Evolutionary conservation across 192 early-diverging fungal species (phyloP).

Genomic region (Coemansia guatemalensis): DNA sequence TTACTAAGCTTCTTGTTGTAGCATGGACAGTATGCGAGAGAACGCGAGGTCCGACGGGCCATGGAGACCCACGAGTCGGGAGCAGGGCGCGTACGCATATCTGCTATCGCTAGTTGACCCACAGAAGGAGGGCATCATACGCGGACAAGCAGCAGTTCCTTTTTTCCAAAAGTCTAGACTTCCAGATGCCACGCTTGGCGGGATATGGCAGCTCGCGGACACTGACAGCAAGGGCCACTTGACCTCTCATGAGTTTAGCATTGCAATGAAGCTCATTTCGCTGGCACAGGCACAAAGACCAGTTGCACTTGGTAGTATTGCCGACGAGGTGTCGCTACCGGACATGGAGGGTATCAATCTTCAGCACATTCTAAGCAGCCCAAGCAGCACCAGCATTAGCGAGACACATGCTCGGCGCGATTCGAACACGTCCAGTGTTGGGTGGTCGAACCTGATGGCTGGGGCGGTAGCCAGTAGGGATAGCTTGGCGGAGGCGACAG

Average conservation of each 20-base stretch:
- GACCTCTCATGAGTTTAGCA: slow-evolving; percentile 68
- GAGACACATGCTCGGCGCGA: slow-evolving; percentile 24
- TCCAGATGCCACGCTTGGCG: slow-evolving; percentile 58
- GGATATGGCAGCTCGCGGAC: slow-evolving; percentile 90
- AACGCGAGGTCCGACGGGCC: slow-evolving; percentile 19
- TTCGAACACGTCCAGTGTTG: slow-evolving; percentile 41
- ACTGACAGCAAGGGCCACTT: slow-evolving; percentile 73
- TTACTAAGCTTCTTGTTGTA: background rate
- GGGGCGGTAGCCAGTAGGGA: slow-evolving; percentile 5
- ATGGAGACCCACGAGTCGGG: slow-evolving; percentile 60
- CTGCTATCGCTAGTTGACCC: slow-evolving; percentile 64
- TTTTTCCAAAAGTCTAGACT: slow-evolving; percentile 76
- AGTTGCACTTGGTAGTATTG: slow-evolving; percentile 53
- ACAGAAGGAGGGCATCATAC: slow-evolving; percentile 63
- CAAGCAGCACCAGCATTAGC: slow-evolving; percentile 3
- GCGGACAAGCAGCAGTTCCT: slow-evolving; percentile 66
- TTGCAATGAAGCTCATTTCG: slow-evolving; percentile 87
- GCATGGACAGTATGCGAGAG: slow-evolving; percentile 28
- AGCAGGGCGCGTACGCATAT: slow-evolving; percentile 61
- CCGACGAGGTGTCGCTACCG: slow-evolving; percentile 55
- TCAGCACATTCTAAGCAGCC: slow-evolving; percentile 11
- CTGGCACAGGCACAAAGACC: slow-evolving; percentile 74
- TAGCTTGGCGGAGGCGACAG: slow-evolving; percentile 13
- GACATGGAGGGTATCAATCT: slow-evolving; percentile 59
- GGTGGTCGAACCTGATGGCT: slow-evolving; percentile 30